phyloP scores from a whole-genome alignment of 225 moss, liverwort and hornwort genomes.

The Pseudoscleropodium purum region DNA sequence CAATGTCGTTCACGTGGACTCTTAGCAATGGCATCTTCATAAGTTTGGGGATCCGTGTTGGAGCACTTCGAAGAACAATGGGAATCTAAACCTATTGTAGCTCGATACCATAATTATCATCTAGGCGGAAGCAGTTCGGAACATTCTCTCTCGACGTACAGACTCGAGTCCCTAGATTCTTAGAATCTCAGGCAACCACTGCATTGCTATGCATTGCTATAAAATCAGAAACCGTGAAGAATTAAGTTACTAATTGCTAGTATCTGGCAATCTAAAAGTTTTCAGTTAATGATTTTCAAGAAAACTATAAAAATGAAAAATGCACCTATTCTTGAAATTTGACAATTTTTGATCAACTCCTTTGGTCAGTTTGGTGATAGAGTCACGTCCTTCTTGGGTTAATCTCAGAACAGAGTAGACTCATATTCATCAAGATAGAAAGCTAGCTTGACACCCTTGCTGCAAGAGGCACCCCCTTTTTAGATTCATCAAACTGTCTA shows the following conservation, averaged over 20 bases:
- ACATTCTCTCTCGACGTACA: background rate
- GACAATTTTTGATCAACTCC: background rate
- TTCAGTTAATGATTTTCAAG: background rate
- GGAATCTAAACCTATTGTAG: background rate
- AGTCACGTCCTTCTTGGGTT: accelerated
- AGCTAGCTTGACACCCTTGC: background rate
- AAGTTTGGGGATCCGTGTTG: background rate
- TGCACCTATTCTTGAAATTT: background rate
- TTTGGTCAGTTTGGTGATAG: background rate
- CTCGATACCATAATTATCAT: background rate
- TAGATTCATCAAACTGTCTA: background rate
- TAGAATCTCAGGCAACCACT: background rate
- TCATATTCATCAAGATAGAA: background rate
- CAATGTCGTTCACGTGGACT: background rate
- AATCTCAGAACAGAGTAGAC: background rate
- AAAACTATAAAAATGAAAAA: background rate
- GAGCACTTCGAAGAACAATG: background rate
- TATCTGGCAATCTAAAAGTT: too few relatives aligned
- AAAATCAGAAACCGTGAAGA: background rate
- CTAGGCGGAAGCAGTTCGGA: background rate
- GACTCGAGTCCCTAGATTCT: background rate
- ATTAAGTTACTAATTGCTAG: too few relatives aligned
- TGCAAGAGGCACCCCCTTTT: background rate
- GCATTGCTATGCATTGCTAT: background rate
- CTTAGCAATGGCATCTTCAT: background rate